phyloP scores from a whole-genome alignment of 2,329 filamentous ascomycete species.

The Fusarium citri region DNA sequence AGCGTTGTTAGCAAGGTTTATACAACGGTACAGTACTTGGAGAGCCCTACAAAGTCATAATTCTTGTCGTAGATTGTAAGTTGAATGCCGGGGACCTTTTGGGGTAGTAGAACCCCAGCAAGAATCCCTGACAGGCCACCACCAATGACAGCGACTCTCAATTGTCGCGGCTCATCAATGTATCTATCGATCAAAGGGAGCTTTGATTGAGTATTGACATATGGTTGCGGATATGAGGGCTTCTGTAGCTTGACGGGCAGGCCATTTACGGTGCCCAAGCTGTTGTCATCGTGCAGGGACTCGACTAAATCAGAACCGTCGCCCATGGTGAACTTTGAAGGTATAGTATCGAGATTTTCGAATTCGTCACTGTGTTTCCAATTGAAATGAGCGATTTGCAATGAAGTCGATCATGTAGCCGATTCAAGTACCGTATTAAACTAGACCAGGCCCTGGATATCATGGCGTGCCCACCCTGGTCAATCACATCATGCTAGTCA shows the following conservation, averaged over 20 bases:
- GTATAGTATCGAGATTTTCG: rapidly evolving
- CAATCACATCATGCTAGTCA: not conserved
- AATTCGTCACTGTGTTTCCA: too few relatives aligned
- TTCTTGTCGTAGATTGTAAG: slow-evolving; percentile 1
- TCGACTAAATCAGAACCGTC: not conserved
- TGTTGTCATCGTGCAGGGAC: not conserved
- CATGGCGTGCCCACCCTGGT: not conserved
- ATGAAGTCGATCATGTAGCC: not conserved
- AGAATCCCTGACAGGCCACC: not conserved
- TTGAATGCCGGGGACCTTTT: not conserved
- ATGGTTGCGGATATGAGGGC: not conserved
- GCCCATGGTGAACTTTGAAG: not conserved
- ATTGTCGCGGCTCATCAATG: not conserved
- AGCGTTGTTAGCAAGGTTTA: not conserved
- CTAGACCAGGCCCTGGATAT: not conserved
- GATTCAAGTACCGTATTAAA: not conserved
- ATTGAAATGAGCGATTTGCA: not conserved
- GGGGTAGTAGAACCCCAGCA: not conserved
- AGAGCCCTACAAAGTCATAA: not conserved
- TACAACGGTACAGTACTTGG: rapidly evolving
- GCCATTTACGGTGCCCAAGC: not conserved
- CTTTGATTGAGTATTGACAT: not conserved
- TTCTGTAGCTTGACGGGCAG: not conserved
- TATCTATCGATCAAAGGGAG: not conserved
- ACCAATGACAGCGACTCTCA: slow-evolving; percentile 1